Evolutionary conservation across 768 basidiomycete species (phyloP).

Genomic region (Lactarius hatsudake): DNA sequence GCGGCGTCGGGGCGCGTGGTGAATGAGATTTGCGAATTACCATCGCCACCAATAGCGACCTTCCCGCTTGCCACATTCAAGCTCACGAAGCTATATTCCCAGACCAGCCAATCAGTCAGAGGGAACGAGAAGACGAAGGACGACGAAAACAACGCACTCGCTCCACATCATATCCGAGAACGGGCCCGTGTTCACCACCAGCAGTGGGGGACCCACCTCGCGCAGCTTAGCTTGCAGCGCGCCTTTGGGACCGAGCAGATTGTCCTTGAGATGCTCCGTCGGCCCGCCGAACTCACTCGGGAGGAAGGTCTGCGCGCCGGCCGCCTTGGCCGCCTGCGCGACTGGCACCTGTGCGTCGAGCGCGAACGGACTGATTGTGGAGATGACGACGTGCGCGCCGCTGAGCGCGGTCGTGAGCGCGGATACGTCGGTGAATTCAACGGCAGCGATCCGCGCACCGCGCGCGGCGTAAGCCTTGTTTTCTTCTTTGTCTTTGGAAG

Average conservation of each 20-base stretch:
- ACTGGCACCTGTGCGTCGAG: constrained; percentile 20
- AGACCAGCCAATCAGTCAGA: neutral
- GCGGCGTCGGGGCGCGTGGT: constrained; percentile 28
- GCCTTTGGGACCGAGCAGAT: constrained; percentile 7
- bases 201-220: constrained; percentile 24
- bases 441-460: constrained; percentile 17
- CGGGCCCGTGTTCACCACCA: constrained; percentile 26
- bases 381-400: constrained; percentile 25
- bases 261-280: constrained; percentile 17
- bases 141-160: constrained; percentile 5
- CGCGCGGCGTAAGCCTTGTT: constrained; percentile 15
- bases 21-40: constrained; percentile 24
- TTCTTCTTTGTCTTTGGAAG: constrained; percentile 11
- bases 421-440: constrained; percentile 17
- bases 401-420: constrained; percentile 23
- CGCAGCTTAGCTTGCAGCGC: constrained; percentile 19
- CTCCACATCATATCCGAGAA: constrained; percentile 23
- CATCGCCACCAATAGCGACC: constrained; percentile 23
- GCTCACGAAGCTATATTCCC: constrained; percentile 5
- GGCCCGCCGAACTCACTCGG: constrained; percentile 34
- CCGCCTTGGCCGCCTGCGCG: constrained; percentile 26
- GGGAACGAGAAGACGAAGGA: neutral
- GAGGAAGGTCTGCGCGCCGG: constrained; percentile 25
- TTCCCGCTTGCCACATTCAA: constrained; percentile 23
- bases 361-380: constrained; percentile 11